phyloP scores from a whole-genome alignment of 1,284 basidiomycete species.

The Heterobasidion parviporum region DNA sequence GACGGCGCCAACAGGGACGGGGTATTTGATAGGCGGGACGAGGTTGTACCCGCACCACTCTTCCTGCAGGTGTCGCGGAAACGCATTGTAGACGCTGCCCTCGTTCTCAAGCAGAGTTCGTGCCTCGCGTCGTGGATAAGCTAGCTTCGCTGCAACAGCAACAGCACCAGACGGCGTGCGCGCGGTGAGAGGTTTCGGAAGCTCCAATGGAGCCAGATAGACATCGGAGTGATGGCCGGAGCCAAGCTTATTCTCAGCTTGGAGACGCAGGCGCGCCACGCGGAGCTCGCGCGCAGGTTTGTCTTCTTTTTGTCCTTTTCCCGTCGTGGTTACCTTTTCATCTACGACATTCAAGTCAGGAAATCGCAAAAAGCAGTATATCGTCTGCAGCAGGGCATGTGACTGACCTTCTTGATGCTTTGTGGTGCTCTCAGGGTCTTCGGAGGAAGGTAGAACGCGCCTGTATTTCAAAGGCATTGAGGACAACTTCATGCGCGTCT shows the following conservation, averaged over 20 bases:
- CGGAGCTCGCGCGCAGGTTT: too few species aligned
- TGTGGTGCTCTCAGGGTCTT: not conserved
- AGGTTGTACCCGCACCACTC: constrained; percentile 41
- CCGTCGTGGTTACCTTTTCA: too few species aligned
- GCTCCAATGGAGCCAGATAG: not conserved
- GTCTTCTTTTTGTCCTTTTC: not conserved
- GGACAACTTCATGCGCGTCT: not conserved
- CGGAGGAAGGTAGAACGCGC: not conserved
- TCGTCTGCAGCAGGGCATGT: too few species aligned
- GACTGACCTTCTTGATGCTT: too few species aligned
- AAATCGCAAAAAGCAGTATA: too few species aligned
- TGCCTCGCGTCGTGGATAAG: constrained; percentile 12
- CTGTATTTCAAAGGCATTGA: not conserved
- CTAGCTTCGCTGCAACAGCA: constrained; percentile 26
- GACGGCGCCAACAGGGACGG: constrained; percentile 35
- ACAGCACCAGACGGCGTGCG: constrained; percentile 8
- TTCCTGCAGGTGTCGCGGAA: constrained; percentile 36
- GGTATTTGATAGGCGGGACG: constrained; percentile 29
- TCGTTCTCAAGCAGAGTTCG: constrained; percentile 27
- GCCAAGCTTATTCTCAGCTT: constrained; percentile 14
- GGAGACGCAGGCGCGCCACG: constrained; percentile 18
- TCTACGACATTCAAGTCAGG: not conserved
- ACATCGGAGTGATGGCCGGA: not conserved
- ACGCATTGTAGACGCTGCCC: constrained; percentile 32
- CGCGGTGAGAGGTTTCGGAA: not conserved